Base-by-base conservation (phyloP, 176 grass and related monocot genomes). In the Avena sativa region DNA sequence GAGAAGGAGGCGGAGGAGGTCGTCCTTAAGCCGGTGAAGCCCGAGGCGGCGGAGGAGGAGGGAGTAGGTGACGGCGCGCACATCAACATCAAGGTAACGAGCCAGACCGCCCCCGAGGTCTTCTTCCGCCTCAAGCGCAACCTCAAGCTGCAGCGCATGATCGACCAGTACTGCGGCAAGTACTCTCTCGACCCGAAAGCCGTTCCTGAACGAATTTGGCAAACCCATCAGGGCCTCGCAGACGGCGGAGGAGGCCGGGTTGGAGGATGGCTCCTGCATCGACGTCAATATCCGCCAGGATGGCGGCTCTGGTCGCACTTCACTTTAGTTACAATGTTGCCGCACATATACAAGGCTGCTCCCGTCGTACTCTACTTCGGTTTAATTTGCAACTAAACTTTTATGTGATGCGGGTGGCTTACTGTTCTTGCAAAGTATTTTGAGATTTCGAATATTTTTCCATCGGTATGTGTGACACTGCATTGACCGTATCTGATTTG, bases 181-280 rank as follows among this genome's bases (percentile, higher is more conserved):
- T 44, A 88, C 26, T 88, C 87, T 53, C 38, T 84, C 52, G 0
- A 52, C 74, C 74, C 26, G 2, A n/a, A 13, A 30, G 5, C 71
- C 44, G 81, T 79, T 89, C 81, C 20, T 89, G 10, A 11, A 9
- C 62, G 20, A 44, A 9, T 2, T 25, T 0, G 80, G 80, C 17
- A 1, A 11, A 2, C 0, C 7, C 44, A 52, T 84, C 55, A 4
- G 6, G 26, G 3, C 13, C 5, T 0, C 0, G 0, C 74, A 79
- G 16, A 71, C 81, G 36, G 40, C 20, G 13, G 53, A 84, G 20
- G 53, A 84, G 5, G 65, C 38, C 40, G 53, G 81, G 43, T n/a
- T 88, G 40, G 1, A 79, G 10, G 87, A 88, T 44, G 87, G 74
- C 12, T 64, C 69, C 63, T 16, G 2, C 9, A 88, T 84, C 63